Conservation (phyloP, 768 basidiomycete genomes). For the Suillus ampliporus region DNA sequence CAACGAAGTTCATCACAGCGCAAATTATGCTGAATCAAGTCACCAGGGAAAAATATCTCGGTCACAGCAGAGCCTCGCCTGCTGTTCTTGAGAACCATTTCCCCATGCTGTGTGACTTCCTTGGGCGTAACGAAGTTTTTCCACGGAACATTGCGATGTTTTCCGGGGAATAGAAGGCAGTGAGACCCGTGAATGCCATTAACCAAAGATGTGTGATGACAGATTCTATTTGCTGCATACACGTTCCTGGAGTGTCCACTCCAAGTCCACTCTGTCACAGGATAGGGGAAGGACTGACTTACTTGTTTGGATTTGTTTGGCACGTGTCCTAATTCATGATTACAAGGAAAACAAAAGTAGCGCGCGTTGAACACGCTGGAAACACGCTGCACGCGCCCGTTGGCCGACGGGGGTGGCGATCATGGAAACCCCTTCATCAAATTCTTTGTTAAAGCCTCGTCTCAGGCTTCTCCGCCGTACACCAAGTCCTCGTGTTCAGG, state of each 20-base stretch:
- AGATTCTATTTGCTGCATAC: neutral
- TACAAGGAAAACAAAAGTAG: too few relatives aligned
- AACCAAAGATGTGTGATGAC: neutral
- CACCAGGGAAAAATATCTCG: slow-evolving; percentile 81
- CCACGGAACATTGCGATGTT: too few relatives aligned
- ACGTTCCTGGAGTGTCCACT: neutral
- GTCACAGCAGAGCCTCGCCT: slow-evolving; percentile 65
- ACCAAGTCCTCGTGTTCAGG: slow-evolving; percentile 19
- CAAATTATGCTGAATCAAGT: slow-evolving; percentile 48
- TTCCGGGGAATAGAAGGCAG: too few relatives aligned
- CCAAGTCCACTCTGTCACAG: too few relatives aligned
- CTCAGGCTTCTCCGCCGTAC: slow-evolving; percentile 26
- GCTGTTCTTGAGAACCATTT: neutral
- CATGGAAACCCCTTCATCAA: slow-evolving; percentile 26
- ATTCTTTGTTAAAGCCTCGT: slow-evolving; percentile 24
- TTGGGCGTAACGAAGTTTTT: too few relatives aligned
- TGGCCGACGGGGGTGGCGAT: slow-evolving; percentile 12
- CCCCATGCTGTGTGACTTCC: too few relatives aligned
- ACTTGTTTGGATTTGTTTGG: slow-evolving; percentile 12
- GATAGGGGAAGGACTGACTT: neutral
- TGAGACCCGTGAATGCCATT: too few relatives aligned
- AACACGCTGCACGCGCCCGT: slow-evolving; percentile 22
- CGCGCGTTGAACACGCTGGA: slow-evolving; percentile 23
- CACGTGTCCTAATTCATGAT: slow-evolving; percentile 20
- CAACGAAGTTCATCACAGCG: neutral